Conservation (phyloP, 768 basidiomycete species). For the Paxillus rubicundulus region DNA sequence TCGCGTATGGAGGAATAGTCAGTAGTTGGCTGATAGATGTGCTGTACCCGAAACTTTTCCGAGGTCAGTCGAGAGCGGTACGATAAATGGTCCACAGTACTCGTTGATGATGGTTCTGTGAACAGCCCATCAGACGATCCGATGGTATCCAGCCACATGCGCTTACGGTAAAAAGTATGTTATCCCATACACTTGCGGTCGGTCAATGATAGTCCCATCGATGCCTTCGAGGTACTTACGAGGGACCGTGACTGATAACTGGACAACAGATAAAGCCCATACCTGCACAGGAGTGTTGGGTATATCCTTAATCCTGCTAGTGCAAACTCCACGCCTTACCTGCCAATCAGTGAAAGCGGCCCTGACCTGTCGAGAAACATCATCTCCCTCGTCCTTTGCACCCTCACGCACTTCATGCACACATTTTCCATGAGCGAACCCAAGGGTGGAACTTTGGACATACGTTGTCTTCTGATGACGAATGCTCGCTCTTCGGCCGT, state of each 20-base stretch:
- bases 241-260: constrained; percentile 56
- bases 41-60: constrained; percentile 51
- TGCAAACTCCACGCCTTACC: constrained; percentile 24
- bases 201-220: background rate
- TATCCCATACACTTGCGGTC: constrained; percentile 53
- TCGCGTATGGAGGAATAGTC: constrained; percentile 62
- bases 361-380: constrained; percentile 49
- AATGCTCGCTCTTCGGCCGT: constrained; percentile 60
- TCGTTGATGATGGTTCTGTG: constrained; percentile 8
- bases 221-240: constrained; percentile 38
- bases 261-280: constrained; percentile 35
- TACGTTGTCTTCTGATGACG: constrained; percentile 56
- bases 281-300: background rate
- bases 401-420: constrained; percentile 50
- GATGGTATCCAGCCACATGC: no score
- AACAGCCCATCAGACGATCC: background rate
- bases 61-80: background rate
- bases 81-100: background rate
- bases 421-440: background rate
- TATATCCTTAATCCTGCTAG: background rate
- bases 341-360: constrained; percentile 62
- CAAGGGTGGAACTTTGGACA: constrained; percentile 4
- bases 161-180: constrained; percentile 65
- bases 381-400: constrained; percentile 60
- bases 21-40: constrained; percentile 56